Conservation (phyloP, 2,329 filamentous ascomycete species). For the Aspergillus vadensis region DNA sequence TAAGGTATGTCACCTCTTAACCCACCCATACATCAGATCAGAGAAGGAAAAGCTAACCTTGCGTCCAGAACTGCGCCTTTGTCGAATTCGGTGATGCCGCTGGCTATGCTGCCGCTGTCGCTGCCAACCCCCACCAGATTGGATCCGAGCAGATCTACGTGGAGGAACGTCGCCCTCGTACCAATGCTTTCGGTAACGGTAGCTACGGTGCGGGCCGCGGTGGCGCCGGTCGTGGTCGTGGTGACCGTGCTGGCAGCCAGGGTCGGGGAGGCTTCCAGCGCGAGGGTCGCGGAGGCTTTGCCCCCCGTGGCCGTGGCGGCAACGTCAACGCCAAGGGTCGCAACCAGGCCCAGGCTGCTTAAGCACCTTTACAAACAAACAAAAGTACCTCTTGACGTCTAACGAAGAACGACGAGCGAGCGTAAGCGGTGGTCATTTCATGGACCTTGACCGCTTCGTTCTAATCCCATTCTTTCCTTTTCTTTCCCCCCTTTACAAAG, state of each 20-base stretch:
- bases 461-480: slow-evolving; percentile 9
- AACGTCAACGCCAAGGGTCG: slow-evolving; percentile 53
- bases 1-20: slow-evolving; percentile 65
- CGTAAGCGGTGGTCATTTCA: slow-evolving; percentile 8
- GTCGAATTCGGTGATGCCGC: slow-evolving; percentile 84
- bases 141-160: slow-evolving; percentile 81
- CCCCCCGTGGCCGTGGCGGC: slow-evolving; percentile 65
- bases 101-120: slow-evolving; percentile 79
- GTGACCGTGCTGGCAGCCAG: slow-evolving; percentile 66
- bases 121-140: slow-evolving; percentile 82
- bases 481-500: not conserved
- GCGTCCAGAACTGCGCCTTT: slow-evolving; percentile 84
- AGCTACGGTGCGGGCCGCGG: slow-evolving; percentile 62
- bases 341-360: slow-evolving; percentile 49
- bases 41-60: slow-evolving; percentile 4
- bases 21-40: not conserved
- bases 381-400: not conserved
- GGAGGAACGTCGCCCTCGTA: slow-evolving; percentile 83
- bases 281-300: slow-evolving; percentile 68
- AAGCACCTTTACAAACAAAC: slow-evolving; percentile 17
- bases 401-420: slow-evolving; percentile 9
- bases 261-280: slow-evolving; percentile 68
- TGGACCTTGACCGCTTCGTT: slow-evolving; percentile 13
- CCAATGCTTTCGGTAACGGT: slow-evolving; percentile 69
- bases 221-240: slow-evolving; percentile 66